Conservation (phyloP, 331 rosid genomes). For the Malus hybrid region DNA sequence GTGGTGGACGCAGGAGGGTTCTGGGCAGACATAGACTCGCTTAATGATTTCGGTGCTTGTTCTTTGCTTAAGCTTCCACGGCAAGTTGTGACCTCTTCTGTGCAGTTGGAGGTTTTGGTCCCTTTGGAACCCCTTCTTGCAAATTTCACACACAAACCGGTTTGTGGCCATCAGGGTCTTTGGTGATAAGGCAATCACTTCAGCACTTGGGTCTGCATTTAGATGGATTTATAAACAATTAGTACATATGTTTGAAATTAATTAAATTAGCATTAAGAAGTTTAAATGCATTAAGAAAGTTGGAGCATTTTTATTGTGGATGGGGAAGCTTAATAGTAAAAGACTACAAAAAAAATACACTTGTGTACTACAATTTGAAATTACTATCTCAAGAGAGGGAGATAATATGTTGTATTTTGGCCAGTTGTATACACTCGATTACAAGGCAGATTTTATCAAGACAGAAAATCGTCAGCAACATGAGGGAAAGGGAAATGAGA, state of each 20-base stretch:
- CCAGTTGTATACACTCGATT: too few species aligned
- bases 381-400: too few species aligned
- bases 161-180: constrained; percentile 67
- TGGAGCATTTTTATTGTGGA: neutral
- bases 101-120: constrained; percentile 89
- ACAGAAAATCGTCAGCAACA: too few species aligned
- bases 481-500: neutral
- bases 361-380: too few species aligned
- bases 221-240: neutral
- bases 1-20: constrained; percentile 74
- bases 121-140: constrained; percentile 88
- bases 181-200: constrained; percentile 80
- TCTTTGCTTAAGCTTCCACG: constrained; percentile 83
- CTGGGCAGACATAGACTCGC: constrained; percentile 78
- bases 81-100: constrained; percentile 86
- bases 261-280: neutral
- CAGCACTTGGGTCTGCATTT: constrained; percentile 68
- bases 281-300: neutral
- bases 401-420: too few species aligned
- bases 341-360: too few species aligned
- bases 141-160: constrained; percentile 82
- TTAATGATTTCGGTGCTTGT: constrained; percentile 41
- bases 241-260: neutral
- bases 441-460: too few species aligned
- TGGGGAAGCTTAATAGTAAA: neutral